Percentiles rank a stretch among this genome's conserved stretches.
These are phyloP conservation scores for Eucalyptus urophylla DNA, from an alignment of 345 rosid species.

Conservation along the genomic window DNA sequence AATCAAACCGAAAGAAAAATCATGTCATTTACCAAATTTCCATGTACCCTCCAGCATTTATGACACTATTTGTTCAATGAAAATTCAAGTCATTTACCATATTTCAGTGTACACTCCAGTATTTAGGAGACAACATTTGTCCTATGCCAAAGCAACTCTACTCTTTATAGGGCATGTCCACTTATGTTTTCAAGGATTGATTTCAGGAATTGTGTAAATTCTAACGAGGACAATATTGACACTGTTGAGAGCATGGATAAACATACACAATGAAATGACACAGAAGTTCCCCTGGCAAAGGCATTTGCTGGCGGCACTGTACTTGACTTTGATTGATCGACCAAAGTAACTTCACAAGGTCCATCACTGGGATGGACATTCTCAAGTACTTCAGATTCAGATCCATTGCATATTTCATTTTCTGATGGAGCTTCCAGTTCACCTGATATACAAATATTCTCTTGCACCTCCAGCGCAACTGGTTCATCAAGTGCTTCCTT, in stretches of 20 bases:
- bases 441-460: not conserved
- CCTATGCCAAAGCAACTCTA: not conserved
- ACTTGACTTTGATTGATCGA: not conserved
- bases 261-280: not conserved
- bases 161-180: not conserved
- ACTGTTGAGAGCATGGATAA: not conserved
- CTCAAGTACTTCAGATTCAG: not conserved
- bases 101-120: not conserved
- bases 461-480: not conserved
- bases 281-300: not conserved
- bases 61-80: not conserved
- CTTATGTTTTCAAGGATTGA: not conserved
- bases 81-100: not conserved
- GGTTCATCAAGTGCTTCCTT: not conserved
- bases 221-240: not conserved
- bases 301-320: not conserved
- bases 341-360: not conserved
- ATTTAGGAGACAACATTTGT: not conserved
- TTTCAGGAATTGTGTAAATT: not conserved
- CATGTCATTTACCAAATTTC: not conserved
- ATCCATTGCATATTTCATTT: not conserved
- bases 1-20: not conserved
- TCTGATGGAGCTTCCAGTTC: not conserved
- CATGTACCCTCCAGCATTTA: not conserved
- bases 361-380: not conserved